Base-by-base conservation (phyloP, 345 rosid species). In the Syzygium aromaticum region DNA sequence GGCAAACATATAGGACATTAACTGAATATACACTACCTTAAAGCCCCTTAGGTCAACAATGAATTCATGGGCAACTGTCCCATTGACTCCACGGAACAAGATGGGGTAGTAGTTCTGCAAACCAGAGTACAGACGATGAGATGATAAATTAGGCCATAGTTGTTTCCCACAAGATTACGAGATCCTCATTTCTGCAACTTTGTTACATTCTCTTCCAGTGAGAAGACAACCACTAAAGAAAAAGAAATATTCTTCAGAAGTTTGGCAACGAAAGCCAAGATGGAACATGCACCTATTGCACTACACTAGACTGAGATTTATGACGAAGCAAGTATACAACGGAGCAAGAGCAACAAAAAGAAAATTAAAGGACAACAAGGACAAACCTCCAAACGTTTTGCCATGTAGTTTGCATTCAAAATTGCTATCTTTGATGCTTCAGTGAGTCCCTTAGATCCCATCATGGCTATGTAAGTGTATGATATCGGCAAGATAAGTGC, bases 361-460 rank as follows among this genome's bases (percentile, higher is more conserved):
- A 86, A 14, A 17, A 77, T 30, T 13, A n/a, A 86, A 86, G 77
- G 57, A 84, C 73, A 40, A 88, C 87, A 88, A 52, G 54, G 25
- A 88, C 11, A 46, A 86, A 97, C 99, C 98, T 98, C 99, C 91
- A 98, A 90, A 86, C 99, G 98, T 90, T 96, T 96, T 51, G 98
- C 98, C 99, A 98, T 96, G 98, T 98, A 98, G 93, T 98, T 98
- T 84, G 99, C 99, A 85, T 95, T 96, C 93, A 98, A 84, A 87
- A 98, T 96, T 83, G 99, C 99, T 53, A 93, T 95, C 93, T 96
- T 96, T 30, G 99, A 98, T 90, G 99, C 99, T 11, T 95, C 98
- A 73, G 99, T 95, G 84, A 96, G 96, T 87, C 99, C 99, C 84
- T 94, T 91, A 33, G 99, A 96, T 51, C 99, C 99, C 99, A 98